Base-by-base conservation (phyloP, 179 eudicot genomes). In the Gypsophila paniculata region DNA sequence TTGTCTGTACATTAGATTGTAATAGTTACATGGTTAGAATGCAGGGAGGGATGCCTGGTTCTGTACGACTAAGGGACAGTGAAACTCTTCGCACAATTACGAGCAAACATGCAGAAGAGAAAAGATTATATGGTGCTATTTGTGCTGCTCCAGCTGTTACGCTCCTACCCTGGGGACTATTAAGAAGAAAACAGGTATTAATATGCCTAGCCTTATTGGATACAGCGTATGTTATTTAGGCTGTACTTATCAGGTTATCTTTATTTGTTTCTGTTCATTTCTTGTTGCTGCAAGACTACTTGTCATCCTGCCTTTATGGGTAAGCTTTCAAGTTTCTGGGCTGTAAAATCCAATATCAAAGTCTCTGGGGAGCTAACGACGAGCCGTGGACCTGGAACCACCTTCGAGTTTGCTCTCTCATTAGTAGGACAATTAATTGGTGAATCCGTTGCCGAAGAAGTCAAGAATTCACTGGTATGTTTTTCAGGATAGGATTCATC, bases 1-100 rank as follows among this genome's bases (percentile, higher is more conserved):
- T 6, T 69, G 25, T 34, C 51, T 23, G 17, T 36, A n/a, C 39
- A 18, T 54, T 46, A 18, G 53, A 55, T 69, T 54, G 26, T 26
- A 69, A 46, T 22, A 69, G 53, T 67, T 48, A 67, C 36, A 67
- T 48, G 58, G 36, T 23, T 23, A 18, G 51, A 70, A 60, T 72
- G 71, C 78, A 94, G 99, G 97, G 99, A 74, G 99, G 99, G 65
- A 94, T 94, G 99, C 99, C 99, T 46, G 99, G 99, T 73, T 87
- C 99, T 17, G 88, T 85, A 53, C 91, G 96, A 51, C 76, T 94
- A 73, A 87, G 99, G 80, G 99, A 94, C 75, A 83, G 87, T 80
- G 77, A 86, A 77, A 65, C 79, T 74, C 94, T 94, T 52, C 88
- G 83, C 52, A 59, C 53, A 53, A 88, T 94, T 73, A 87, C 91